Evolutionary conservation across 2,329 filamentous ascomycete genomes (phyloP).

Genomic region (Helotiales sp.): DNA sequence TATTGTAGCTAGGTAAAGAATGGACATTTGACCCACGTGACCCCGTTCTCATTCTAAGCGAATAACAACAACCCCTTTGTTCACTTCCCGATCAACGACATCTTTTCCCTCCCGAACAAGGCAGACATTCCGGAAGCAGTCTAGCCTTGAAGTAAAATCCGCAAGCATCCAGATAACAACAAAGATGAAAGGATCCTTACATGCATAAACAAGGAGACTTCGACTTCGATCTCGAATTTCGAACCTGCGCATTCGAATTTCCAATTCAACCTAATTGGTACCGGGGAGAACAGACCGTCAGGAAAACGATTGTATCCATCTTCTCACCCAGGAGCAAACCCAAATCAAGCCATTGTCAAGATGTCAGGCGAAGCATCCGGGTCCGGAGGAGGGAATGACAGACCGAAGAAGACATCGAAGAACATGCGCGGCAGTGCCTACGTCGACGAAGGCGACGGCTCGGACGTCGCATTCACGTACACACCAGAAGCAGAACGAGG

Average conservation of each 20-base stretch:
- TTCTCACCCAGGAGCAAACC: too few relatives aligned
- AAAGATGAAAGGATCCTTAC: slow-evolving; percentile 4
- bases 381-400: too few relatives aligned
- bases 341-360: too few relatives aligned
- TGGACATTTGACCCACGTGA: background rate
- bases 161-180: background rate
- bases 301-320: background rate
- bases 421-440: too few relatives aligned
- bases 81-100: background rate
- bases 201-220: background rate
- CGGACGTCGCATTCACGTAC: too few relatives aligned
- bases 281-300: too few relatives aligned
- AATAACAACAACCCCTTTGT: slow-evolving; percentile 2
- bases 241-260: background rate
- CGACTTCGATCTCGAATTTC: background rate
- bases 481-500: too few relatives aligned
- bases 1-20: too few relatives aligned
- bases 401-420: too few relatives aligned
- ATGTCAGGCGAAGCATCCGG: too few relatives aligned
- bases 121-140: background rate
- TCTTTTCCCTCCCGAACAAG: background rate
- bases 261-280: too few relatives aligned
- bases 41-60: background rate
- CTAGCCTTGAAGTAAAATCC: too few relatives aligned
- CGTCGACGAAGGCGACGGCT: background rate